phyloP scores from a whole-genome alignment of 2,329 filamentous ascomycete genomes.

The Stachybotrys echinatus region DNA sequence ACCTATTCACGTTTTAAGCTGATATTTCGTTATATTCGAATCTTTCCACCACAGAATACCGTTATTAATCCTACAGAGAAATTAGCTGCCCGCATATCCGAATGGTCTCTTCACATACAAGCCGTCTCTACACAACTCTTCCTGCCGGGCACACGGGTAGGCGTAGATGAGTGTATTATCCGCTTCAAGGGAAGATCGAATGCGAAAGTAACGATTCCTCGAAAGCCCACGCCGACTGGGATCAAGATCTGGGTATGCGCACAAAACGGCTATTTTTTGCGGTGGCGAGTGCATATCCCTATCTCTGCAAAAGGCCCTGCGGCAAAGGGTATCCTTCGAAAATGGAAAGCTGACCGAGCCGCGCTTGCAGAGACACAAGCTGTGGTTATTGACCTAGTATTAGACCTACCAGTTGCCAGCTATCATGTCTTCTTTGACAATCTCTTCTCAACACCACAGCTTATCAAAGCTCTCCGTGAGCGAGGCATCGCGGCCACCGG shows the following conservation, averaged over 20 bases:
- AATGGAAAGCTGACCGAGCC: neutral
- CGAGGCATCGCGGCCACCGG: constrained; percentile 6
- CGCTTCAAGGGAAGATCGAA: constrained; percentile 1
- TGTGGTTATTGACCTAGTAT: constrained; percentile 10
- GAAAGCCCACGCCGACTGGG: constrained; percentile 3
- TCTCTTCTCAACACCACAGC: constrained; percentile 7
- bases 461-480: constrained; percentile 5
- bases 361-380: constrained; percentile 3
- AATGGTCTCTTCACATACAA: constrained; percentile 6
- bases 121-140: constrained; percentile 1
- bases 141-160: constrained; percentile 1
- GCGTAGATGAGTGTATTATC: constrained; percentile 7
- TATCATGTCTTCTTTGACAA: constrained; percentile 12
- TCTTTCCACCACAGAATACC: neutral
- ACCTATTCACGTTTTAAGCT: constrained; percentile 2
- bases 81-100: neutral
- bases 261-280: constrained; percentile 4
- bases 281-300: constrained; percentile 6
- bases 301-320: neutral
- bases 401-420: constrained; percentile 5
- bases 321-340: neutral
- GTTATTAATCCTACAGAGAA: neutral
- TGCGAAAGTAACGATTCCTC: neutral
- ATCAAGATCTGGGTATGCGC: constrained; percentile 7
- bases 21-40: neutral